A percentile compares a stretch with the other conserved stretches of the same genome.
Conservation (phyloP, 768 basidiomycete genomes). For the Gloeopeniophorella convolvens region DNA sequence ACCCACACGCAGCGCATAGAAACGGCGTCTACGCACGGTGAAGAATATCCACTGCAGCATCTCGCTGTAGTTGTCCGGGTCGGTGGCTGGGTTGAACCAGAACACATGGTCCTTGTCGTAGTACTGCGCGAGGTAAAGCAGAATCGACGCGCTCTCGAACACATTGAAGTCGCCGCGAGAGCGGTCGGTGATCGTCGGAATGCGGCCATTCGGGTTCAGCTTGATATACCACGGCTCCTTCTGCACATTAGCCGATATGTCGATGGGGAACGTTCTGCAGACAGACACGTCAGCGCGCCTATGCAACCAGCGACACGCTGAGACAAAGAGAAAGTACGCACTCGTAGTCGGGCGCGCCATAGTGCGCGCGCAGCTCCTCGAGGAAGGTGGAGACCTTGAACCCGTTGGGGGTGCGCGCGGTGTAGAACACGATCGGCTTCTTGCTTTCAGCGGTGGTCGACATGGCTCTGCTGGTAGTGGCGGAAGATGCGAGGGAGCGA, state of each 20-base stretch:
- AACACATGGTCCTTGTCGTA: conserved; percentile 76
- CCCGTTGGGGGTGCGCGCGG: conserved; percentile 49
- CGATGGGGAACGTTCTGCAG: conserved; percentile 46
- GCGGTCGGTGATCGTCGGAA: conserved; percentile 61
- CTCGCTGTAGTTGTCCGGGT: conserved; percentile 55
- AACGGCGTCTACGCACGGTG: no score
- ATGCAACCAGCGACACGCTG: background rate
- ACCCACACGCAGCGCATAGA: no score
- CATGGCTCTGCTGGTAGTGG: conserved; percentile 2
- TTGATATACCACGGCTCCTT: conserved; percentile 79
- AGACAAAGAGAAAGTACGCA: conserved; percentile 22
- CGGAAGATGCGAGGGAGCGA: background rate
- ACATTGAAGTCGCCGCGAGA: conserved; percentile 55
- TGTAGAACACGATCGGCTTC: conserved; percentile 27
- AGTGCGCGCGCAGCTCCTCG: conserved; percentile 48
- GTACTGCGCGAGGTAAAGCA: conserved; percentile 75
- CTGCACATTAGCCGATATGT: conserved; percentile 60
- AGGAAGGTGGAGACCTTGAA: conserved; percentile 44
- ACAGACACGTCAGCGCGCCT: no score
- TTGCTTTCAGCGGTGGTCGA: conserved; percentile 1
- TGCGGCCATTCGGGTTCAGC: conserved; percentile 67
- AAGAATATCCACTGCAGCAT: conserved; percentile 87
- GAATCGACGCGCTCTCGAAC: conserved; percentile 76
- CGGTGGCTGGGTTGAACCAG: conserved; percentile 46
- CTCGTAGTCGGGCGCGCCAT: conserved; percentile 43